Percentiles rank a stretch among this genome's conserved stretches.
Conservation (phyloP, 2,329 filamentous ascomycete species). For the Cladophialophora psammophila region DNA sequence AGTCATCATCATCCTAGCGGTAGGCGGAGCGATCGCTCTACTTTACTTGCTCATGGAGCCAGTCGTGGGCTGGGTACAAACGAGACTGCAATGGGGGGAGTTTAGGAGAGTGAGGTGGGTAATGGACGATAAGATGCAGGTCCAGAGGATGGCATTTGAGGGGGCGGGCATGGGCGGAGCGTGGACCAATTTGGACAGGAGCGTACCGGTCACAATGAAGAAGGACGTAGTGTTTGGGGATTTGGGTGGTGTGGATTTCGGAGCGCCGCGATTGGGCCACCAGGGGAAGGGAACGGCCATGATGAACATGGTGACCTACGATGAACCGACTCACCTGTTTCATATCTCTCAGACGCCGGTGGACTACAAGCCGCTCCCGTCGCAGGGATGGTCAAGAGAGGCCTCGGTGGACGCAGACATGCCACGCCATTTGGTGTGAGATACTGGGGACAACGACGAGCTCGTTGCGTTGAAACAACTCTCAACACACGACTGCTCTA, state of each 20-base stretch:
- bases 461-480: too few relatives aligned
- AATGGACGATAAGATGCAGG: constrained; percentile 39
- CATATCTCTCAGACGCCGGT: too few relatives aligned
- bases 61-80: constrained; percentile 30
- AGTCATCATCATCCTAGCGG: constrained; percentile 37
- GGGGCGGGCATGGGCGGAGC: constrained; percentile 25
- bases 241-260: constrained; percentile 6
- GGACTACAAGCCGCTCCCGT: too few relatives aligned
- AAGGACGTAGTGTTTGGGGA: constrained; percentile 13
- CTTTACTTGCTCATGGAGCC: constrained; percentile 33
- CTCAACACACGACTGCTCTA: too few relatives aligned
- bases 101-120: constrained; percentile 37
- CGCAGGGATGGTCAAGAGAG: too few relatives aligned
- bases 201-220: constrained; percentile 14
- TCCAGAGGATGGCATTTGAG: constrained; percentile 40
- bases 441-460: too few relatives aligned
- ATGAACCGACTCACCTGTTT: too few relatives aligned
- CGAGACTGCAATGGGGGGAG: constrained; percentile 12
- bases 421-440: too few relatives aligned
- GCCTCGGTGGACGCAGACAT: too few relatives aligned
- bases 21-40: constrained; percentile 36
- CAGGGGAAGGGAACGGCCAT: neutral
- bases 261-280: constrained; percentile 7
- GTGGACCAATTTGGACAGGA: constrained; percentile 18
- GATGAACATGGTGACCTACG: too few relatives aligned